Percentiles rank a stretch among this genome's conserved stretches.
Evolutionary conservation across 2,329 filamentous ascomycete genomes (phyloP).

Genomic region (Fusarium setosum): DNA sequence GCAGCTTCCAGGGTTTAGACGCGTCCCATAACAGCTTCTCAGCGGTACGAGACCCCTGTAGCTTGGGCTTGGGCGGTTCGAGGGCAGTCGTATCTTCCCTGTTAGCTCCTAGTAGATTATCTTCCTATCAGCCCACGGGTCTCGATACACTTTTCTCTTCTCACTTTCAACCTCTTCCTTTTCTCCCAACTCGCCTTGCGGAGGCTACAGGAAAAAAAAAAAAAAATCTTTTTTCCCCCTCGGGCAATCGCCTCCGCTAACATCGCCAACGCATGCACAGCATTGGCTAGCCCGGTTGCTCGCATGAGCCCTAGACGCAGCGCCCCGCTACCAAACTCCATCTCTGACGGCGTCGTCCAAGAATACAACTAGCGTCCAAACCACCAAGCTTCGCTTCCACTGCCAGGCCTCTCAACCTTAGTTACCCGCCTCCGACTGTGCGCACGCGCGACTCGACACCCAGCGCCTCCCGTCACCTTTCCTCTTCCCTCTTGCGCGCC

Average conservation of each 20-base stretch:
- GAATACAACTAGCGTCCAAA: slow-evolving; percentile 29
- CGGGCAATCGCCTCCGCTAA: slow-evolving; percentile 15
- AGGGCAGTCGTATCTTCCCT: slow-evolving; percentile 12
- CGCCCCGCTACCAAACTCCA: slow-evolving; percentile 36
- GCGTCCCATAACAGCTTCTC: slow-evolving; percentile 8
- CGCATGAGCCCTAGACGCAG: slow-evolving; percentile 39
- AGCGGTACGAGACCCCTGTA: slow-evolving; percentile 25
- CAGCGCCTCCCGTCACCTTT: slow-evolving; percentile 19
- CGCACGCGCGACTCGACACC: slow-evolving; percentile 31
- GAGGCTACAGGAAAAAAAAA: slow-evolving; percentile 9
- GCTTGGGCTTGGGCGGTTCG: slow-evolving; percentile 12
- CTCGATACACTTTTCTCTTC: slow-evolving; percentile 11
- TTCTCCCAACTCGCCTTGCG: background rate
- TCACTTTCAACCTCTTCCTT: slow-evolving; percentile 23
- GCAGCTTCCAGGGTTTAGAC: slow-evolving; percentile 21
- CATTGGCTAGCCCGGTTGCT: slow-evolving; percentile 54
- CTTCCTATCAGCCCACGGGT: slow-evolving; percentile 17
- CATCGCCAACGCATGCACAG: slow-evolving; percentile 46
- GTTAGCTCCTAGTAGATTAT: background rate
- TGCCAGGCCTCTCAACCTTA: slow-evolving; percentile 15
- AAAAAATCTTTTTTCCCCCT: slow-evolving; percentile 10
- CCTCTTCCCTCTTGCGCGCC: slow-evolving; percentile 17
- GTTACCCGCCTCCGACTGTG: slow-evolving; percentile 34
- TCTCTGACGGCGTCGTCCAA: slow-evolving; percentile 24
- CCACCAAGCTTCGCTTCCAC: slow-evolving; percentile 27